Evolutionary conservation across 441 rosid species (phyloP).

Genomic region (Brassica balearica): DNA sequence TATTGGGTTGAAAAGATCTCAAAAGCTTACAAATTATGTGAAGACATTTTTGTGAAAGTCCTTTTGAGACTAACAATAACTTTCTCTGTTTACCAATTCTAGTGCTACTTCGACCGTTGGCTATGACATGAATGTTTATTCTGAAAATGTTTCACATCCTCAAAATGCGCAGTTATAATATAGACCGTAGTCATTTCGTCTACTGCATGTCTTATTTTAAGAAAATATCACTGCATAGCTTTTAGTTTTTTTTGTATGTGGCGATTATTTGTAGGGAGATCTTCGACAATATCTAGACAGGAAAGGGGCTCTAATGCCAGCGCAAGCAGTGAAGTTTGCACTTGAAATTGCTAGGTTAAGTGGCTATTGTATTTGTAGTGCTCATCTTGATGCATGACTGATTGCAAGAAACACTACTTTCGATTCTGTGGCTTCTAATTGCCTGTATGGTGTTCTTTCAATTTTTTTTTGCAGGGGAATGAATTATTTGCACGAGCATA

Average conservation of each 20-base stretch:
- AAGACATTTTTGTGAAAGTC: too few species aligned
- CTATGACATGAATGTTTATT: too few species aligned
- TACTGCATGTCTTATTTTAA: not conserved
- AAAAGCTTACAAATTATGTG: too few species aligned
- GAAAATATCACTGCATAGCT: too few species aligned
- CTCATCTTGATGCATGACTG: constrained; percentile 13
- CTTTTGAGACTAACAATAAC: too few species aligned
- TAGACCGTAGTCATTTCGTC: not conserved
- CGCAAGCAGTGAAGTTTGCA: constrained; percentile 71
- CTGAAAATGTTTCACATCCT: too few species aligned
- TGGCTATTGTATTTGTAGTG: not conserved
- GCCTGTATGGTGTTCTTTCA: constrained; percentile 25
- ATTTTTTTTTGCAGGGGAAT: constrained; percentile 61
- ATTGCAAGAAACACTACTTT: not conserved
- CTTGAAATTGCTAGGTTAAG: constrained; percentile 81
- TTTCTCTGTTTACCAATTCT: too few species aligned
- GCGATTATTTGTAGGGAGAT: constrained; percentile 64
- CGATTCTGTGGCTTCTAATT: not conserved
- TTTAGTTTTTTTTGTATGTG: not conserved
- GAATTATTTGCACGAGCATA: constrained; percentile 86
- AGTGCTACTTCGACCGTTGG: too few species aligned
- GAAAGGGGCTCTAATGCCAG: constrained; percentile 62
- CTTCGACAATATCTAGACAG: constrained; percentile 67
- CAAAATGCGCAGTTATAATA: too few species aligned
- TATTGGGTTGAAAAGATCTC: too few species aligned